Percentiles rank a stretch among this genome's conserved stretches.
Conservation (phyloP, 75 land plant species). For the Sequoia sempervirens region DNA sequence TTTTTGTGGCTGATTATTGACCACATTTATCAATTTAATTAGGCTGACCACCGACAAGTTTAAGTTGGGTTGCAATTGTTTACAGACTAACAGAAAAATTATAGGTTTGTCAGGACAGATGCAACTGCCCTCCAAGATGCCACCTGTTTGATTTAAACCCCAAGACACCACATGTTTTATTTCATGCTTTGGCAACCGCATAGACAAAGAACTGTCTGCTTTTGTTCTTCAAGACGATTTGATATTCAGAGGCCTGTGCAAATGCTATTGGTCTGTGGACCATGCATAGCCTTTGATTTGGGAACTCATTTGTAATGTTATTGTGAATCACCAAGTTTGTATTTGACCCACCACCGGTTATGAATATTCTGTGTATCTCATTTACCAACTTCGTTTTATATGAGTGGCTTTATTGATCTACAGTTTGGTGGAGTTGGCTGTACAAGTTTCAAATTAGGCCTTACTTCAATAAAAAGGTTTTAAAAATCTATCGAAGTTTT, state of each 20-base stretch:
- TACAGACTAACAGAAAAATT: conserved; percentile 10
- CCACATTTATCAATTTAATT: conserved; percentile 4
- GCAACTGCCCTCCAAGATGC: conserved; percentile 1
- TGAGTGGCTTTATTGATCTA: background rate
- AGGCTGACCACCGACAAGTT: conserved; percentile 10
- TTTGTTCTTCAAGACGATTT: conserved; percentile 4
- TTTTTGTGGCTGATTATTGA: background rate
- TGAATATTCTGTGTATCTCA: background rate
- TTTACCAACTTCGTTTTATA: background rate
- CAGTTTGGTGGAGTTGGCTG: background rate
- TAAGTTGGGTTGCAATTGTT: conserved; percentile 10
- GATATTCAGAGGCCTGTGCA: background rate
- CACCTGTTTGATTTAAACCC: conserved; percentile 7
- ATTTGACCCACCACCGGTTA: background rate
- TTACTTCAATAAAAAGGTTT: too few species aligned
- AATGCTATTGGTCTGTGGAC: conserved; percentile 7
- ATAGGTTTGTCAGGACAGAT: conserved; percentile 2
- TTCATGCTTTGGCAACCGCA: background rate
- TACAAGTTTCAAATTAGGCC: background rate
- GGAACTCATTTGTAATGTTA: conserved; percentile 5
- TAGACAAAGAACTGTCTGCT: conserved; percentile 6
- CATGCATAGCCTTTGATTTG: conserved; percentile 13
- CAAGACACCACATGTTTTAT: conserved; percentile 5
- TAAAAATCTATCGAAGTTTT: background rate
- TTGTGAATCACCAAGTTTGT: background rate